Evolutionary conservation across 345 rosid genomes (phyloP), one percentile per base, ranked within the genome.

Genomic region (Camelina hispida): DNA sequence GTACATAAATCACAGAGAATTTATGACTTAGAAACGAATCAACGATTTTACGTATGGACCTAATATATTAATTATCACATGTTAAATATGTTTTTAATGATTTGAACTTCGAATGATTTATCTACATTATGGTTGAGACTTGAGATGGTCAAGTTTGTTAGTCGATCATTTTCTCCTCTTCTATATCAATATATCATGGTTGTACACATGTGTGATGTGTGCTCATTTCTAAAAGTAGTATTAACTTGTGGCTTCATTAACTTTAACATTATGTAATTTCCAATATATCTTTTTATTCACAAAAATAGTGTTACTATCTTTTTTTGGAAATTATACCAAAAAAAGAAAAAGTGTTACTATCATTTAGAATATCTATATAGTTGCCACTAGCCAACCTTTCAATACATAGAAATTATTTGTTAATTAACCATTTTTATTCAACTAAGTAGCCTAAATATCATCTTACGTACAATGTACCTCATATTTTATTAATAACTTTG

Each of bases 81-180:
- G 30, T 47, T 48, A 47, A 71, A 71, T 48, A 12, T 35, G 67
- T 4, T 71, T 47, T 35, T 69, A 15, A 68, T 68, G 63, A 55
- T 25, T 40, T 55, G 58, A 30, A 60, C 22, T 47, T 35, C 30
- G 5, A 28, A 28, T 28, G 5, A 38, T 59, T 59, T 47, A 30
- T 32, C 56, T 58, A 7, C 3, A 28, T 28, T 28, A 28, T 28
- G 30, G 30, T 28, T 28, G 30, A 57, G 23, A 34, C 17, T 35
- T 53, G 14, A 62, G 50, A 40, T 20, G 66, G 42, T 7, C 47
- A 28, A 28, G 30, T 28, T 4, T 13, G 64, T 11, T 40, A 58
- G 43, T 69, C 55, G 12, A 18, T 70, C 74, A 22, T 69, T 55
- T 55, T 69, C 63, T 54, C 63, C 43, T 11, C 32, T n/a, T 69